Base-by-base conservation (phyloP, 495 filamentous ascomycete species). In the Glutinoglossum americanum region DNA sequence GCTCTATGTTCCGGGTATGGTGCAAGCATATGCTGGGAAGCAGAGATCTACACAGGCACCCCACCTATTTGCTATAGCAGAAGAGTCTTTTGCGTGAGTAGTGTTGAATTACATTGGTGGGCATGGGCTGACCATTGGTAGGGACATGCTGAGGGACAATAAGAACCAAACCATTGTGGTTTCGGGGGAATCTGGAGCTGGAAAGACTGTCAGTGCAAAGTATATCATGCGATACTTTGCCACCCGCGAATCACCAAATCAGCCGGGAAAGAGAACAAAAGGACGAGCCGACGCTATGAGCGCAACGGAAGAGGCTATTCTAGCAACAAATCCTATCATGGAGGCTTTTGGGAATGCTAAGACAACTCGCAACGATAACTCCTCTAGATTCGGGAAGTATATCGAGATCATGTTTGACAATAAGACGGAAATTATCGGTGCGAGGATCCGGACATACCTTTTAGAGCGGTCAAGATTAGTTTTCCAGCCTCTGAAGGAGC, bases 201-300 rank as follows among this genome's bases (percentile, higher is more conserved):
- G 92, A 57, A 99, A 99, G 71, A 99, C 92, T 0, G 92, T 99
- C 66, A 97, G 93, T 69, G 92, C 92, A 41, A 99, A 99, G 69
- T 99, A 99, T 68, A 97, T 99, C 65, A 99, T 99, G 92, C 76
- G 92, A 64, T 99, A 99, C 72, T 99, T 99, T 70, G 93, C 92
- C 59, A 99, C 93, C 35, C 80, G 94, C 72, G 89, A 97, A 72
- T 84, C 90, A 1, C 87, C 93, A 47, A 89, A 92, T 61, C 84
- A 86, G 64, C 85, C 89, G 21, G 82, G 85, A 30, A 83, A 81
- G 62, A 82, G 85, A 66, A 74, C 75, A 25, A 90, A 82, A 68
- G 85, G 83, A 64, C 80, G 85, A 61, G 75, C 79, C 37, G 93
- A 96, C 64, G 72, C 83, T 51, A 99, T 97, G 81, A 96, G 89